A percentile compares a stretch with the other conserved stretches of the same genome.
These are phyloP conservation scores for Leccinellum albellum DNA, from an alignment of 768 basidiomycete genomes.

Conservation along the genomic window DNA sequence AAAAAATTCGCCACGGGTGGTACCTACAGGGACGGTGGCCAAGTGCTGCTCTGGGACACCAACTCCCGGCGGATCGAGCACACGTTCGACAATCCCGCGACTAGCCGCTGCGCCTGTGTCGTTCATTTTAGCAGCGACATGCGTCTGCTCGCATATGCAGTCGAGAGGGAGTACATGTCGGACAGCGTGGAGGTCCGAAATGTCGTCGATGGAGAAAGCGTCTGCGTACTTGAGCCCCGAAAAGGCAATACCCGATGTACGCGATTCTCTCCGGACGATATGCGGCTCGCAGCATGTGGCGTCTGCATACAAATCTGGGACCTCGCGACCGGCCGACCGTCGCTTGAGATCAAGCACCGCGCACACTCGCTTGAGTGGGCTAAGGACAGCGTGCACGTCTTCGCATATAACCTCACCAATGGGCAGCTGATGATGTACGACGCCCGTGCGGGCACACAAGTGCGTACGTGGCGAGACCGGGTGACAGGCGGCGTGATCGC, in stretches of 20 bases:
- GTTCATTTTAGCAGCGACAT: constrained; percentile 22
- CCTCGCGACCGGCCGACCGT: constrained; percentile 11
- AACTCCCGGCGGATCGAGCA: constrained; percentile 20
- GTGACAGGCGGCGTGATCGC: background rate
- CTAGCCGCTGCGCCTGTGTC: constrained; percentile 21
- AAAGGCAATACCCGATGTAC: constrained; percentile 25
- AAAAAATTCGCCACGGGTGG: constrained; percentile 23
- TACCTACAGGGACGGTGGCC: constrained; percentile 23
- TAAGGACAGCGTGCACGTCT: constrained; percentile 16
- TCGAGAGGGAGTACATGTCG: constrained; percentile 26
- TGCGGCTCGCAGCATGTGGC: constrained; percentile 22
- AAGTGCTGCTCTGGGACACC: constrained; percentile 23
- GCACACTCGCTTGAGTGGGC: constrained; percentile 25
- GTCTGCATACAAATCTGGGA: constrained; percentile 25
- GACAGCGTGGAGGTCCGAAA: constrained; percentile 18
- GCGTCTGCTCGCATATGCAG: constrained; percentile 17
- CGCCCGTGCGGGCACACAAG: constrained; percentile 12
- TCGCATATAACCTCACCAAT: constrained; percentile 22
- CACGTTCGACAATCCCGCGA: constrained; percentile 21
- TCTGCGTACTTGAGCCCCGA: constrained; percentile 18
- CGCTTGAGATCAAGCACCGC: constrained; percentile 25
- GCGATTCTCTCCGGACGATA: constrained; percentile 23
- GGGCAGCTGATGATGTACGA: constrained; percentile 26
- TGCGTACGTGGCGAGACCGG: constrained; percentile 21
- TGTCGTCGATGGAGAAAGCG: constrained; percentile 10